These are phyloP conservation scores for Aspergillus flavus DNA, from an alignment of 2,329 filamentous ascomycete species.

Conservation along the genomic window DNA sequence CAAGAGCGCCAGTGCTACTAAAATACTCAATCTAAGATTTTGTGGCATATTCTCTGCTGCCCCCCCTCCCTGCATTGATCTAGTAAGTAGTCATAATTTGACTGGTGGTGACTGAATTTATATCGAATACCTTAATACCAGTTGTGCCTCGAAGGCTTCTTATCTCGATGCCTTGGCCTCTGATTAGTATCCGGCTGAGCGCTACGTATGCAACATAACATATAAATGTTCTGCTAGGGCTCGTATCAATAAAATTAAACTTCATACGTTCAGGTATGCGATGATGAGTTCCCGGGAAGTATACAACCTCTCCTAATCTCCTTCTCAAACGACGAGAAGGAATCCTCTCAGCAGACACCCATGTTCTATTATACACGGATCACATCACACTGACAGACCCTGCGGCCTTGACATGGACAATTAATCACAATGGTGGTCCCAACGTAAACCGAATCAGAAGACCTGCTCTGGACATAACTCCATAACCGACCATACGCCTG, in stretches of 20 bases:
- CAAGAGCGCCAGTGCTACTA: neutral
- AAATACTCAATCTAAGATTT: neutral
- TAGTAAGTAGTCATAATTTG: too few relatives aligned
- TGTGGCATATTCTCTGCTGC: neutral
- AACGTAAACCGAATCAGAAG: neutral
- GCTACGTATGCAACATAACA: too few relatives aligned
- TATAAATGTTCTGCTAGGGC: neutral
- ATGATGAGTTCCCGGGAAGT: neutral
- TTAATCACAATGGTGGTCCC: conserved; percentile 4
- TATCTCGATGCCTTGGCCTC: too few relatives aligned
- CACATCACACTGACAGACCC: conserved; percentile 6
- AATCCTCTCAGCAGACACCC: neutral
- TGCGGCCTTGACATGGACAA: neutral
- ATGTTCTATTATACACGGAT: conserved; percentile 1
- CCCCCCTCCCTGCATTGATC: neutral
- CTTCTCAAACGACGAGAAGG: neutral
- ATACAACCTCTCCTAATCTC: neutral
- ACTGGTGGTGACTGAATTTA: too few relatives aligned
- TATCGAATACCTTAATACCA: too few relatives aligned
- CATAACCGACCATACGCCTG: conserved; percentile 17
- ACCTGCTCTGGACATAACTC: conserved; percentile 15
- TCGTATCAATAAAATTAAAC: neutral
- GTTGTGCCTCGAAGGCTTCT: too few relatives aligned
- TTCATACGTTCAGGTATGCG: neutral
- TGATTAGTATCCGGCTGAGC: too few relatives aligned